Base-by-base conservation (phyloP, 108 stramenopile species). In the Aureococcus anophagefferens region DNA sequence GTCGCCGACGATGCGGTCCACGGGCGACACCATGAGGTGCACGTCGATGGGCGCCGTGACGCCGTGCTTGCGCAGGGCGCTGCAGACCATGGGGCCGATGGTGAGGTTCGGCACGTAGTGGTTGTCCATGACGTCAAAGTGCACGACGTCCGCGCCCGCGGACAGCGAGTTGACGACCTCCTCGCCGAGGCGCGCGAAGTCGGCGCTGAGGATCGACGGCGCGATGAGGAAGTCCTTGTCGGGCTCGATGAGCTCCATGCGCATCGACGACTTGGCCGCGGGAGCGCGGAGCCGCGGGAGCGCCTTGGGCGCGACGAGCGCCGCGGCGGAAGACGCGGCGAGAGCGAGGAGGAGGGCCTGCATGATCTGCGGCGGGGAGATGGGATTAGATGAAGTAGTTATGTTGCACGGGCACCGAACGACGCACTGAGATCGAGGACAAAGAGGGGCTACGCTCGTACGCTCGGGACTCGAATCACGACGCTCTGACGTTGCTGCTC, bases 41-140 rank as follows among this genome's bases (percentile, higher is more conserved):
- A 98, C 97, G 85, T 98, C 97, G 80, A 98, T 98, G 65, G 93
- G 93, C 28, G 94, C 93, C 14, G 95, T 96, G 16, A 98, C 93
- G 46, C 97, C 97, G 86, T 96, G 95, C 68, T 94, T 91, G 31
- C 97, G 90, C 31, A 98, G 86, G 14, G 95, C 97, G 84, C 94
- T 94, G 92, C 97, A 98, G 16, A 98, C 97, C 89, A 98, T 93
- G 69, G 97, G 97, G 65, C 97, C 97, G 65, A 98, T 95, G 65
- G 97, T 96, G 34, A 98, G 87, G 88, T 96, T 98, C 37, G 97
- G 97, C 14, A 96, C 94, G 81, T 94, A 98, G 87, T 98, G 97
- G 81, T 95, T 96, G 87, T 98, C 97, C 97, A 98, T 98, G 33
- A 98, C 95, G 74, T 98, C 97, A 72, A 98, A 98, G 86, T 98